A percentile compares a stretch with the other conserved stretches of the same genome.
phyloP scores from a whole-genome alignment of 768 basidiomycete genomes.

The Glaciozyma antarctica region DNA sequence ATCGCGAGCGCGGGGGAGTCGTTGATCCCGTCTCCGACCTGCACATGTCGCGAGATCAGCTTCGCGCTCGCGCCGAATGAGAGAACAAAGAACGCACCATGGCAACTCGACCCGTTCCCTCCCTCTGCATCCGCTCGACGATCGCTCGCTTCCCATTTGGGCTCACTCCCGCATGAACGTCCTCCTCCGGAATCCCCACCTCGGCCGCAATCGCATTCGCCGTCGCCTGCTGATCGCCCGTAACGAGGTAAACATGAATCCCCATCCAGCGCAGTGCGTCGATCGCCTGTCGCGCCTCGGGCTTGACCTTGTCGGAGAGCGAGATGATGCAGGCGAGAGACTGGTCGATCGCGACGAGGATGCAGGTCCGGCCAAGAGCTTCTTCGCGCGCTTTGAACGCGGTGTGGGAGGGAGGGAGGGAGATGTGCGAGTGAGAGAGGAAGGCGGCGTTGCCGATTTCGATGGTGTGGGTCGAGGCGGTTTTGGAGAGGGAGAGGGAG shows the following conservation, averaged over 20 bases:
- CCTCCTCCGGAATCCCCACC: constrained; percentile 71
- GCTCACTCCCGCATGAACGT: constrained; percentile 85
- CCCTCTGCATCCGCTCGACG: constrained; percentile 64
- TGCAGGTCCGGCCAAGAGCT: constrained; percentile 65
- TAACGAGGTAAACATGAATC: constrained; percentile 84
- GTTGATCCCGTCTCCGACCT: constrained; percentile 99
- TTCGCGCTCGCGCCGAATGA: background rate
- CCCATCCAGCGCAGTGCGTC: constrained; percentile 75
- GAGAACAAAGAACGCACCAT: constrained; percentile 54
- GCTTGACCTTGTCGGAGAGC: constrained; percentile 76
- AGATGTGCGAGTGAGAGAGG: constrained; percentile 42
- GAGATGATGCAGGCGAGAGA: constrained; percentile 69
- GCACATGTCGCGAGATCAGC: background rate
- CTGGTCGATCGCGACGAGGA: constrained; percentile 65
- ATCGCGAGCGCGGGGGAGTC: constrained; percentile 96
- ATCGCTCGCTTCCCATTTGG: constrained; percentile 90
- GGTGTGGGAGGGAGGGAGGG: constrained; percentile 53
- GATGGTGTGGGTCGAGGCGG: constrained; percentile 41
- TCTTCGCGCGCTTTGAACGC: constrained; percentile 65
- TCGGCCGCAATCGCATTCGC: constrained; percentile 80
- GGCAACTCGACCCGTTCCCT: constrained; percentile 60
- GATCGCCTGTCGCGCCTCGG: constrained; percentile 73
- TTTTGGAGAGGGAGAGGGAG: constrained; percentile 15
- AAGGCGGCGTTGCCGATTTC: constrained; percentile 70
- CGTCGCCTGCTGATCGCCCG: constrained; percentile 78